Base-by-base conservation (phyloP, 345 rosid species). In the Turritis glabra region DNA sequence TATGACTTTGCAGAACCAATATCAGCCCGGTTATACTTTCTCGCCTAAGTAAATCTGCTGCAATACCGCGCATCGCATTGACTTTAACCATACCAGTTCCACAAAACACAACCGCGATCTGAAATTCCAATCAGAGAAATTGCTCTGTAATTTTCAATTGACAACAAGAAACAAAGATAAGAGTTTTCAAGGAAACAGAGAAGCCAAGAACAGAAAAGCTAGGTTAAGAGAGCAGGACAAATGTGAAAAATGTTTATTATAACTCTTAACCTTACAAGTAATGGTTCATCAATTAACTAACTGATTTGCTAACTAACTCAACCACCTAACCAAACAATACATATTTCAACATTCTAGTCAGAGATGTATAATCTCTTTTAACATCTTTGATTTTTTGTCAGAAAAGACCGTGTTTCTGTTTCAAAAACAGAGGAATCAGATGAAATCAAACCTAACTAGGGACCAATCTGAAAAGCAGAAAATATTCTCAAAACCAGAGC, bases 81-180 rank as follows among this genome's bases (percentile, higher is more conserved):
- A 94, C 95, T 77, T 94, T 89, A 35, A 94, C 84, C 13, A 78
- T 41, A 55, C 82, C 79, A 79, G 86, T 83, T 37, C 87, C 96
- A 64, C 85, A 83, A 80, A 85, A 94, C 59, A 87, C 65, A 6
- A 88, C 91, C 71, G 65, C 29, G 2, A 87, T 82, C 98, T 91
- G 86, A 61, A 61, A 23, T 13, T 26, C 19, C 19, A 81, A 54
- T 4, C 61, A 50, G 17, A 60, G 27, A 48, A 48, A 37, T 50
- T 37, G 8, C 30, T 60, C 9, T 52, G 13, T 62, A 9, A 17
- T 38, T 58, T 5, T 23, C 32, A 60, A 11, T 6, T 70, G 66
- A 46, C 18, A 22, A 52, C 33, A 51, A 18, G 5, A 66, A 51
- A 27, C 27, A 37, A 33, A 33, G 5, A 5, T 7, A 52, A 19